Percentiles rank a stretch among this genome's conserved stretches.
These are phyloP conservation scores for Rossbeevera mucosa DNA, from an alignment of 768 basidiomycete genomes.

Conservation along the genomic window DNA sequence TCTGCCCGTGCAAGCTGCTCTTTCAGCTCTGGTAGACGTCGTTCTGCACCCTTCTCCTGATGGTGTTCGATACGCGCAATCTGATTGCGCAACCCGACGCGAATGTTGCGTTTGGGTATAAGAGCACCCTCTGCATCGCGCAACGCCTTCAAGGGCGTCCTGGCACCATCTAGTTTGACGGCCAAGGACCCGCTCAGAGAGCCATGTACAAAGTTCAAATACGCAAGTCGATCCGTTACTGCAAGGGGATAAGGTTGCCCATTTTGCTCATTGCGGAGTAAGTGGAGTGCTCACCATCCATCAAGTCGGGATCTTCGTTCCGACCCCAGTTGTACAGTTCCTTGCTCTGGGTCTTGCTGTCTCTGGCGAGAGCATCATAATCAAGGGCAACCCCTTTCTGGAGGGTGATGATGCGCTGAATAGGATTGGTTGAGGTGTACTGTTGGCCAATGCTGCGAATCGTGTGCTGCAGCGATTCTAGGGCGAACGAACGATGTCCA, in stretches of 20 bases:
- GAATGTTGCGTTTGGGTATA: slow-evolving; percentile 57
- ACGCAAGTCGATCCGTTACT: slow-evolving; percentile 81
- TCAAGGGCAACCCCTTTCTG: slow-evolving; percentile 77
- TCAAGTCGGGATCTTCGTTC: slow-evolving; percentile 62
- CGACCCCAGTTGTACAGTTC: slow-evolving; percentile 87
- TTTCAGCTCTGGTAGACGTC: slow-evolving; percentile 64
- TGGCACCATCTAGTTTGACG: slow-evolving; percentile 56
- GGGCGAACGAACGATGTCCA: slow-evolving; percentile 47
- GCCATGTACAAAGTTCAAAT: slow-evolving; percentile 73
- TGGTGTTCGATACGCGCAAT: slow-evolving; percentile 63
- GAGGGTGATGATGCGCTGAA: slow-evolving; percentile 76
- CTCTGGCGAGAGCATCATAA: slow-evolving; percentile 60
- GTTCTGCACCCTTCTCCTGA: slow-evolving; percentile 59
- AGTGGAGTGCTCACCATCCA: slow-evolving; percentile 51
- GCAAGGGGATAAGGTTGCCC: slow-evolving; percentile 2
- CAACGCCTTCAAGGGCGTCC: slow-evolving; percentile 63
- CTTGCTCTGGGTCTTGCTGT: slow-evolving; percentile 71
- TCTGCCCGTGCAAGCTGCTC: slow-evolving; percentile 65
- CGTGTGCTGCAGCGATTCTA: slow-evolving; percentile 67
- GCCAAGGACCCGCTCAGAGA: slow-evolving; percentile 60
- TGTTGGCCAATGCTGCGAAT: slow-evolving; percentile 70
- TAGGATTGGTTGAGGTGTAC: slow-evolving; percentile 62
- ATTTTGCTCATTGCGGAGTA: background rate
- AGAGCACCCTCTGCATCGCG: slow-evolving; percentile 65
- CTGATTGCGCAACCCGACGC: slow-evolving; percentile 53